These are phyloP conservation scores for Fusarium liriodendri DNA, from an alignment of 2,329 filamentous ascomycete genomes.

Conservation along the genomic window DNA sequence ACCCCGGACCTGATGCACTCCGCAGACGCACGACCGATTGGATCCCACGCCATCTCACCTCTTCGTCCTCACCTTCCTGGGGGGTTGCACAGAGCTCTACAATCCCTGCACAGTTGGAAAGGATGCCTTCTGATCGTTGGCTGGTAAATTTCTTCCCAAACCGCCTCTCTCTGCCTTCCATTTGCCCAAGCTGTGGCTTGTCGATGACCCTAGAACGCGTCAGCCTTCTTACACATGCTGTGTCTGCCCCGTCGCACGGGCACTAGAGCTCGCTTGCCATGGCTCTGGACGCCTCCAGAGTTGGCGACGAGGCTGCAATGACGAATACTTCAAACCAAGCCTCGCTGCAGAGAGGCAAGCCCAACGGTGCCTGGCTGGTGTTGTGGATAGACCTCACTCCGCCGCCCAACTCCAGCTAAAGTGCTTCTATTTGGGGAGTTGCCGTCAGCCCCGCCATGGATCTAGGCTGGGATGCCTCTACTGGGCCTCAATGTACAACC, in stretches of 20 bases:
- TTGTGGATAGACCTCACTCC: constrained; percentile 21
- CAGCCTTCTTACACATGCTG: constrained; percentile 32
- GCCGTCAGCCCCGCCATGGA: constrained; percentile 10
- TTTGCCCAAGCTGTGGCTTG: constrained; percentile 22
- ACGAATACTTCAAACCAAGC: constrained; percentile 34
- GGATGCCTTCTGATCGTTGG: not conserved
- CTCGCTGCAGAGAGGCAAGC: constrained; percentile 7
- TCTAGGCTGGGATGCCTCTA: constrained; percentile 14
- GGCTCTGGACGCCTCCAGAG: constrained; percentile 18
- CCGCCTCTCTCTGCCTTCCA: not conserved
- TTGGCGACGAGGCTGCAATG: constrained; percentile 25
- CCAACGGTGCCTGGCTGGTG: constrained; percentile 21
- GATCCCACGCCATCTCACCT: constrained; percentile 36
- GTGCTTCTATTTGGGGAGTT: constrained; percentile 40
- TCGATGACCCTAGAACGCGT: constrained; percentile 23
- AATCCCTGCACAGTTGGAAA: constrained; percentile 1
- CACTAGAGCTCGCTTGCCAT: constrained; percentile 14
- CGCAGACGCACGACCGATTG: constrained; percentile 41
- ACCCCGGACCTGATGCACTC: constrained; percentile 38
- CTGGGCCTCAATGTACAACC: constrained; percentile 6
- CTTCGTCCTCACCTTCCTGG: constrained; percentile 7
- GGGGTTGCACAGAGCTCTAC: constrained; percentile 16
- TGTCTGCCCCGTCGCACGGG: constrained; percentile 18
- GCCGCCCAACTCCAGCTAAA: constrained; percentile 17
- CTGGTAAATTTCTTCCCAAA: not conserved